Base-by-base conservation (phyloP, 495 filamentous ascomycete species). In the Penicillium odoratum region DNA sequence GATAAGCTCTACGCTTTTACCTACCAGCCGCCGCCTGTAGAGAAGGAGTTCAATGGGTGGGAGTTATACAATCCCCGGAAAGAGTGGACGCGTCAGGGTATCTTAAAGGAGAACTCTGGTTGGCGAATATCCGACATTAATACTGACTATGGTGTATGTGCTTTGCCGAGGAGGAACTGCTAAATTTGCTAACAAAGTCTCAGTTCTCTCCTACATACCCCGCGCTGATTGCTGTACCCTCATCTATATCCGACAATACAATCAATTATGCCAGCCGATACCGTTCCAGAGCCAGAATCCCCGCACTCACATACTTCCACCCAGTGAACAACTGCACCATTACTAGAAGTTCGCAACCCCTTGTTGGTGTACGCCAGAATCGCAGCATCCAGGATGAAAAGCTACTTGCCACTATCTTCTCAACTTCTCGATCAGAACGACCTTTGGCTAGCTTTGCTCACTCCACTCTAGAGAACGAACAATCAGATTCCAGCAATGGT, bases 301-400 rank as follows among this genome's bases (percentile, higher is more conserved):
- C 94, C 16, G 88, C 86, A 8, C 77, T 98, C 36, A 89, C 90
- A 31, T 99, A 99, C 68, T 83, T 97, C 10, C 94, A 99, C 71
- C 92, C 94, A 2, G 81, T 98, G 56, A 99, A 98, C 72, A 96
- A 95, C 69, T 97, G 94, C 70, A 92, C 92, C 28, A 98, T 99
- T 59, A 97, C 93, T 4, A 81, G 94, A 59, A 95, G 93, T 67
- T 94, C 95, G 4, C 94, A 99, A 72, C 94, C 94, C 3, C 74
- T 96, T 56, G 89, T 93, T 16, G 94, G 94, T 21, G 84, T 98
- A 13, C 83, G 90, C 52, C 85, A 90, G 50, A 93, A 96, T 62
- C 85, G 94, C 47, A 97, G 90, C 69, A 90, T 95, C 48, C 94
- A 99, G 65, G 94, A 99, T 69, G 94, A 99, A 69, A 91, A 91